phyloP scores from a whole-genome alignment of 1,284 basidiomycete genomes.

The Malassezia dermatis region DNA sequence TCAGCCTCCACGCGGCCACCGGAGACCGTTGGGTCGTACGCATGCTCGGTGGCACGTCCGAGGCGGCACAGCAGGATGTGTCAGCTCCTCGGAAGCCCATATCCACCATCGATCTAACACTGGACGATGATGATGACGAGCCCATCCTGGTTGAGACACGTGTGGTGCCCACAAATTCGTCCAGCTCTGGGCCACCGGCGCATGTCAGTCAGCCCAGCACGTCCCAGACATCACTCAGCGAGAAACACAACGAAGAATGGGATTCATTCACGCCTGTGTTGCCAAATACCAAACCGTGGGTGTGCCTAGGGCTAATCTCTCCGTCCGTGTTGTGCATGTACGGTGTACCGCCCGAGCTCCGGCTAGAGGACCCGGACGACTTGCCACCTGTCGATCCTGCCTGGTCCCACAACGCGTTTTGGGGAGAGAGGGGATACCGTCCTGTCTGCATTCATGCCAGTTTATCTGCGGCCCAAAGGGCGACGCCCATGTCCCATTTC shows the following conservation, averaged over 20 bases:
- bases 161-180: background rate
- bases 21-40: background rate
- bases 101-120: constrained; percentile 6
- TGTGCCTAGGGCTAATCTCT: constrained; percentile 37
- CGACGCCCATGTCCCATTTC: background rate
- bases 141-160: constrained; percentile 22
- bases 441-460: constrained; percentile 24
- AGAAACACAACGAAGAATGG: background rate
- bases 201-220: background rate
- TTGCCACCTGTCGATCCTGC: constrained; percentile 11
- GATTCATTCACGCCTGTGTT: background rate
- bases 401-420: constrained; percentile 22
- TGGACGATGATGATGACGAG: constrained; percentile 29
- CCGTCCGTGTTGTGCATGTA: constrained; percentile 36
- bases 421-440: constrained; percentile 30
- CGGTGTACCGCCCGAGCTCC: constrained; percentile 26
- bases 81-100: background rate
- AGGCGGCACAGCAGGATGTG: background rate
- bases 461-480: background rate
- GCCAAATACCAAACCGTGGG: constrained; percentile 10
- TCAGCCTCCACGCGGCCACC: background rate
- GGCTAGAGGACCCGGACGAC: constrained; percentile 16
- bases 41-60: background rate
- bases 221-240: background rate
- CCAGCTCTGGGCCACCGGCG: background rate